Base-by-base conservation (phyloP, 805 yeast species). In the Zygosaccharomyces lentus region DNA sequence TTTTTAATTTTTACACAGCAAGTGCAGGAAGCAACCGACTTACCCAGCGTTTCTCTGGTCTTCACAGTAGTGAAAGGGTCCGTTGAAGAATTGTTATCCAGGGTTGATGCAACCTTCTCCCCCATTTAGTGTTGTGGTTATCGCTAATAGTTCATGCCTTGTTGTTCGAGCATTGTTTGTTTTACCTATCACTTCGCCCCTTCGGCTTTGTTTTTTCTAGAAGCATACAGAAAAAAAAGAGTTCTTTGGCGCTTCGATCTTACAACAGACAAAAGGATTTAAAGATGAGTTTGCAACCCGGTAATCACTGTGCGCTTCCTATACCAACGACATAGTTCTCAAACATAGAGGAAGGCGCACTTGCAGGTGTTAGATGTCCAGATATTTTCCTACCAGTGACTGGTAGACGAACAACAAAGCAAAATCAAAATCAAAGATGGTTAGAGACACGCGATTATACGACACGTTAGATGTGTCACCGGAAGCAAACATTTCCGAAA, bases 381-480 rank as follows among this genome's bases (percentile, higher is more conserved):
- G 16, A 29, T 29, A 29, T 6, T n/a, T 17, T 38, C 17, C 41
- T 27, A 26, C 41, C 41, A 27, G 32, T 17, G 24, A 27, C 23
- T 27, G 41, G 41, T 38, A 38, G 41, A 19, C 32, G 9, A 13
- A 29, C 32, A 13, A 29, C 32, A 29, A 6, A 13, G 29, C 7
- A 8, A 29, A 7, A 29, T 9, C n/a, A 10, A 27, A 13, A 9
- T 6, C 10, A 19, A 37, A 39, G 13, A 35, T 47, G 50, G 30
- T 44, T 16, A 13, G 43, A 34, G 16, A 49, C 25, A 55, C 53
- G 7, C 43, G 46, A 36, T 47, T 59, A 19, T 84, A 84, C 67
- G 88, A 83, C 52, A 64, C 71, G 24, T 70, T 85, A 55, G 84
- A 81, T 41, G 74, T 77, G 2, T 48, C 70, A 17, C 70, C 75